A percentile compares a stretch with the other conserved stretches of the same genome.
phyloP scores from a whole-genome alignment of 108 stramenopile species.

The Discostella pseudostelligera region DNA sequence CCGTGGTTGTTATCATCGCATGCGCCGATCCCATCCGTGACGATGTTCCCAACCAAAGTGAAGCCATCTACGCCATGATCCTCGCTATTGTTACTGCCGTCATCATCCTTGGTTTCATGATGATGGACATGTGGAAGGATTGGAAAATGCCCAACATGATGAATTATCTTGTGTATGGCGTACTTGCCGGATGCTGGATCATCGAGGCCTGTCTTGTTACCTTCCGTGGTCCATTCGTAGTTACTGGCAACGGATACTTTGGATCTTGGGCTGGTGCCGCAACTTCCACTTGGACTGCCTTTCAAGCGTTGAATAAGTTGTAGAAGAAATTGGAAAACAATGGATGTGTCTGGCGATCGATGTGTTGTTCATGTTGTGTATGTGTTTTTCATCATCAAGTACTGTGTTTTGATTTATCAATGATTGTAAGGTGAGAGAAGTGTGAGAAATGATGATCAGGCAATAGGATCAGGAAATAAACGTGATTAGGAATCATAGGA shows the following conservation, averaged over 20 bases:
- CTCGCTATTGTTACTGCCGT: constrained; percentile 31
- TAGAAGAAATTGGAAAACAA: no score
- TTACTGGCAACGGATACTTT: constrained; percentile 36
- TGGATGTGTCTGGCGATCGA: no score
- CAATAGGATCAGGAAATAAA: no score
- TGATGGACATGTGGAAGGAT: constrained; percentile 5
- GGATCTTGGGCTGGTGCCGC: constrained; percentile 15
- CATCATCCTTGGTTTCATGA: constrained; percentile 5
- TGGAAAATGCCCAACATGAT: constrained; percentile 2
- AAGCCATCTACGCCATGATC: constrained; percentile 43
- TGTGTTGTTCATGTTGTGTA: no score
- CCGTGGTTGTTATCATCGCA: constrained; percentile 39
- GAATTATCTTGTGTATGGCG: neutral
- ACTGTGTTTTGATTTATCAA: no score
- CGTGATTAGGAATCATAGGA: no score
- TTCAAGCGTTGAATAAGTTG: neutral
- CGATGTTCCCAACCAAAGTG: constrained; percentile 4
- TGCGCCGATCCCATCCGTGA: constrained; percentile 22
- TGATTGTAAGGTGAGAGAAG: no score
- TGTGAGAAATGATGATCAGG: no score
- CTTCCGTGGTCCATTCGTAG: constrained; percentile 52
- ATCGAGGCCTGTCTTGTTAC: constrained; percentile 49
- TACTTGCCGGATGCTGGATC: constrained; percentile 46
- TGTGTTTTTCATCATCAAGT: no score
- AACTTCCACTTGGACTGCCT: neutral